A percentile compares a stretch with the other conserved stretches of the same genome.
These are phyloP conservation scores for Ephemerocybe angulata DNA, from an alignment of 768 basidiomycete genomes.

Conservation along the genomic window DNA sequence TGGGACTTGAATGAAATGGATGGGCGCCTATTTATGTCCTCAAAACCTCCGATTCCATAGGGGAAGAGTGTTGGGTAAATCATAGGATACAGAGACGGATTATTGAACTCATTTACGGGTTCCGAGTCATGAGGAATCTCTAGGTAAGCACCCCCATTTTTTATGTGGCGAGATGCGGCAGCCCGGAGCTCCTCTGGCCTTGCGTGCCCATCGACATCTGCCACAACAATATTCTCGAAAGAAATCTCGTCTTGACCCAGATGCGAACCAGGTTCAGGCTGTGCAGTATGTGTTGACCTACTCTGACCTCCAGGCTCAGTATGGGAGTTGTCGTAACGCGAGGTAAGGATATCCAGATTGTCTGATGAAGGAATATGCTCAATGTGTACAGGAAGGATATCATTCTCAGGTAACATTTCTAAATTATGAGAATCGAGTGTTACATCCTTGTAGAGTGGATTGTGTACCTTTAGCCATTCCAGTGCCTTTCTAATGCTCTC, in stretches of 20 bases:
- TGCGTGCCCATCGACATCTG: not conserved
- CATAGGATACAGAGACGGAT: constrained; percentile 33
- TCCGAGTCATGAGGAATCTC: not conserved
- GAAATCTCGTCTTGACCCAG: too few relatives aligned
- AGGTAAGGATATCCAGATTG: not conserved
- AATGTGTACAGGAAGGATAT: not conserved
- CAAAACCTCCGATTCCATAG: constrained; percentile 40
- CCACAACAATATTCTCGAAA: not conserved
- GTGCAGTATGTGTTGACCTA: not conserved
- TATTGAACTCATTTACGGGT: constrained; percentile 6
- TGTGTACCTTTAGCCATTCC: too few relatives aligned
- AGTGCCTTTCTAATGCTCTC: too few relatives aligned
- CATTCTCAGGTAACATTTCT: too few relatives aligned
- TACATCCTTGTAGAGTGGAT: too few relatives aligned
- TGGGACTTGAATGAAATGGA: constrained; percentile 29
- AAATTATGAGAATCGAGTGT: too few relatives aligned
- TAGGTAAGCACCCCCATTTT: not conserved
- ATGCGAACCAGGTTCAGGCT: too few relatives aligned
- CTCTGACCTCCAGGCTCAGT: not conserved
- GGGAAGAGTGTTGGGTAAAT: constrained; percentile 43
- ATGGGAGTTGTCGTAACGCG: not conserved
- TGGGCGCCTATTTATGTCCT: constrained; percentile 20
- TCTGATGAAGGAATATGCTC: not conserved
- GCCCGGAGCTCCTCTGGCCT: not conserved
- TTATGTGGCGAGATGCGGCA: not conserved